phyloP scores from a whole-genome alignment of 2,329 filamentous ascomycete species.

The Colletotrichum sp. region DNA sequence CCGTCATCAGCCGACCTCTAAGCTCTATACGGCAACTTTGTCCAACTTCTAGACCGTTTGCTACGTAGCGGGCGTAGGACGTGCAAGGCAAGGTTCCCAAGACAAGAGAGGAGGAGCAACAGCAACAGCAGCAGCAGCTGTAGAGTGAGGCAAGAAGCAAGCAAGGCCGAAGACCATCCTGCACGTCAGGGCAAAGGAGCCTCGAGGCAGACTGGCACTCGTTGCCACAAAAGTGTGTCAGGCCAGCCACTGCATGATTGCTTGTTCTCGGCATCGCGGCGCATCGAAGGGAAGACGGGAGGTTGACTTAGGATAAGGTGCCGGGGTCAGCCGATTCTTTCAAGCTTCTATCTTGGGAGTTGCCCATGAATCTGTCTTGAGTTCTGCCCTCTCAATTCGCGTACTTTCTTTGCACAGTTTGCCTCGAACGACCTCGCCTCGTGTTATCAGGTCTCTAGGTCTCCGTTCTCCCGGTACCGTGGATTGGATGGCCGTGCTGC shows the following conservation, averaged over 20 bases:
- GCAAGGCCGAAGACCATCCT: not conserved
- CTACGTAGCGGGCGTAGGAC: not conserved
- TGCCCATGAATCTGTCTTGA: not conserved
- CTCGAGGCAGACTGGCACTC: not conserved
- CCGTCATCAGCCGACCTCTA: not conserved
- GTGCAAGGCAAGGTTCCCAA: not conserved
- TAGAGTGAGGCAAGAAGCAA: not conserved
- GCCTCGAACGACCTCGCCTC: not conserved
- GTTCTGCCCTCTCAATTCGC: not conserved
- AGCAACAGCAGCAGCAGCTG: not conserved
- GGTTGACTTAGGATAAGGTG: not conserved
- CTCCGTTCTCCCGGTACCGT: not conserved
- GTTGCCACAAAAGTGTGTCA: not conserved
- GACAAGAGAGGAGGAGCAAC: not conserved
- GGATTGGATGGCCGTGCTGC: not conserved
- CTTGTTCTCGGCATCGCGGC: not conserved
- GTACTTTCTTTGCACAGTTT: not conserved
- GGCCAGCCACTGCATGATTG: not conserved
- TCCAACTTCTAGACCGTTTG: not conserved
- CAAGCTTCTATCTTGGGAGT: not conserved
- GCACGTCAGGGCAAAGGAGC: not conserved
- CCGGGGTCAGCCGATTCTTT: not conserved
- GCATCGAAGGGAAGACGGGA: not conserved
- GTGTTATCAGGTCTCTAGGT: not conserved
- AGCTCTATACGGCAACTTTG: not conserved